Percentiles rank a stretch among this genome's conserved stretches.
Conservation (phyloP, 1,284 basidiomycete genomes). For the Flammula alnicola region DNA sequence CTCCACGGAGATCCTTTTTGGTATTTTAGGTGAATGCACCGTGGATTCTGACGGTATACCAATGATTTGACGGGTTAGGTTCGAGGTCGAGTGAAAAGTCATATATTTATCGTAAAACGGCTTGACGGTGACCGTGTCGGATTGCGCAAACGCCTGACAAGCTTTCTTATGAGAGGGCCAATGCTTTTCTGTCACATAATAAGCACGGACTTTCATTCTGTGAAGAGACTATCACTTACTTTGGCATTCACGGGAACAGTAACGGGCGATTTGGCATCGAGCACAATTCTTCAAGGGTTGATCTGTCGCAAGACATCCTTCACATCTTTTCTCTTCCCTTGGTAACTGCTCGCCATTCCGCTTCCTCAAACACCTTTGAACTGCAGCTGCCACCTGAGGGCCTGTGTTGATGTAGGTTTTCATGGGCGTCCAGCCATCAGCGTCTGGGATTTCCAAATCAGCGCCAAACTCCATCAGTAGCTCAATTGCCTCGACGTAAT, state of each 20-base stretch:
- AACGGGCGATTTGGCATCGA: conserved; percentile 48
- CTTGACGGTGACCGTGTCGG: conserved; percentile 49
- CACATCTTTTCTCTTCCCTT: conserved; percentile 47
- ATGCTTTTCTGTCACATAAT: conserved; percentile 37
- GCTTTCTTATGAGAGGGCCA: conserved; percentile 53
- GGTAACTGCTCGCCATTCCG: conserved; percentile 47
- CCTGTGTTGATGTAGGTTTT: conserved; percentile 42
- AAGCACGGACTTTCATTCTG: background rate
- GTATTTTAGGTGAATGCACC: conserved; percentile 31
- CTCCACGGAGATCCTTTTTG: too few relatives aligned
- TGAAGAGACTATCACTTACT: conserved; percentile 37
- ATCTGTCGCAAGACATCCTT: conserved; percentile 36
- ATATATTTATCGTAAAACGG: conserved; percentile 45
- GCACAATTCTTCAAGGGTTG: conserved; percentile 46
- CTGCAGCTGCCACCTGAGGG: conserved; percentile 48
- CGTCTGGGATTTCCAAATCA: conserved; percentile 50
- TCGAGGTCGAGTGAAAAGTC: conserved; percentile 16
- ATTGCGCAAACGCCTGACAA: conserved; percentile 48
- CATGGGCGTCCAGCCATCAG: conserved; percentile 43
- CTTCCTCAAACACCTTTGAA: conserved; percentile 53
- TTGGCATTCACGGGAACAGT: conserved; percentile 60
- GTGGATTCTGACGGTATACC: conserved; percentile 27
- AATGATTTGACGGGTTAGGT: conserved; percentile 30
- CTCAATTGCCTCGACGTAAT: conserved; percentile 41
- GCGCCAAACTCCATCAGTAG: conserved; percentile 55